phyloP scores from a whole-genome alignment of 345 rosid species.

The Rhodomyrtus tomentosa region DNA sequence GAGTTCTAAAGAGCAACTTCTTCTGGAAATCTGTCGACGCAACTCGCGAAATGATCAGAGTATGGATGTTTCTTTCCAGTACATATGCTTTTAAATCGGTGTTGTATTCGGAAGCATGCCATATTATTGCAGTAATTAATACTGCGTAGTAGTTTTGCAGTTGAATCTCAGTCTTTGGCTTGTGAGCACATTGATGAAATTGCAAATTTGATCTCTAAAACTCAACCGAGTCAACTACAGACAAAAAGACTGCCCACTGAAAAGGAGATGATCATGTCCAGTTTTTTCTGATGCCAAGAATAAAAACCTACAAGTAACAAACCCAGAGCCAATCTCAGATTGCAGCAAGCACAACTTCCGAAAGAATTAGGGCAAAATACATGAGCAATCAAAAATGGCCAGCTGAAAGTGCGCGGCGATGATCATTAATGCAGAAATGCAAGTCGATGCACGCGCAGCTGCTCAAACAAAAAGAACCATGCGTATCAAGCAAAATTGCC shows the following conservation, averaged over 20 bases:
- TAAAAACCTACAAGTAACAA: not conserved
- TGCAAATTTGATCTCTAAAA: not conserved
- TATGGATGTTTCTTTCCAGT: not conserved
- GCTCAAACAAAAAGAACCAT: not conserved
- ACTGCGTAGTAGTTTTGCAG: not conserved
- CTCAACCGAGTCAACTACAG: not conserved
- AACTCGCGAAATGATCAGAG: not conserved
- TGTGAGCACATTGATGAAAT: not conserved
- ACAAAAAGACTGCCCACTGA: not conserved
- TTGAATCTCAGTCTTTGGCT: accelerated
- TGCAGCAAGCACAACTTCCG: not conserved
- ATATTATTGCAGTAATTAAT: not conserved
- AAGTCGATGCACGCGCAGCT: not conserved
- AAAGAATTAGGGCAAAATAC: not conserved
- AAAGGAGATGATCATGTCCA: not conserved
- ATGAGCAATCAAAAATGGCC: not conserved
- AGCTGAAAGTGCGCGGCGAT: not conserved
- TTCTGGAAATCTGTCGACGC: not conserved
- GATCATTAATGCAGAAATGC: not conserved
- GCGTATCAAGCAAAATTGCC: not conserved
- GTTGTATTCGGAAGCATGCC: not conserved
- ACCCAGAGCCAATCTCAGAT: not conserved
- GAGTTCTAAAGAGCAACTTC: not conserved
- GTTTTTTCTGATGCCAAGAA: not conserved
- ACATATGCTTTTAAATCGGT: not conserved